Evolutionary conservation across 2,329 filamentous ascomycete species (phyloP).

Genomic region (Phaeosphaeria sp.): DNA sequence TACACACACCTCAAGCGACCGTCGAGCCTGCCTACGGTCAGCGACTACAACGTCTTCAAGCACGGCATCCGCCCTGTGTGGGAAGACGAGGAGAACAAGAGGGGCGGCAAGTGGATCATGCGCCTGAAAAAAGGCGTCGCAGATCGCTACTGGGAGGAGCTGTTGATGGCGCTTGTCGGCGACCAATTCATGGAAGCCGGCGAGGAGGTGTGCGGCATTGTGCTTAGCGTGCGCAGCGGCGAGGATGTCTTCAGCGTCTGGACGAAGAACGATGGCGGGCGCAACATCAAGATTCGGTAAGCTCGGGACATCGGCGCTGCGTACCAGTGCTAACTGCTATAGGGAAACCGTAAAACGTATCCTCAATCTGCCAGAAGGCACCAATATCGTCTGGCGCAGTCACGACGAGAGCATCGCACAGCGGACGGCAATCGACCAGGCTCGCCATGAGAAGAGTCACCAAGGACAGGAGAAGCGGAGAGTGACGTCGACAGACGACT

Average conservation of each 20-base stretch:
- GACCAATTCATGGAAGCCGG: conserved; percentile 92
- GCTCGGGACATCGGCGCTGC: conserved; percentile 28
- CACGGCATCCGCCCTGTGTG: conserved; percentile 95
- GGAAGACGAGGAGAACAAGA: conserved; percentile 97
- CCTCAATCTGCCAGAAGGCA: conserved; percentile 84
- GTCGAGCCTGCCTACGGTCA: conserved; percentile 85
- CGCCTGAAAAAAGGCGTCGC: conserved; percentile 96
- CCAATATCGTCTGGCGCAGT: conserved; percentile 92
- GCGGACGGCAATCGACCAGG: conserved; percentile 87
- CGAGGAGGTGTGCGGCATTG: conserved; percentile 93
- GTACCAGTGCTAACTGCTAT: conserved; percentile 23
- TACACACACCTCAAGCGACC: conserved; percentile 91
- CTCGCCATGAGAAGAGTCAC: conserved; percentile 79
- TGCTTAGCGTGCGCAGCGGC: conserved; percentile 91
- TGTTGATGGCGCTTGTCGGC: conserved; percentile 87
- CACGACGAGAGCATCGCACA: conserved; percentile 96
- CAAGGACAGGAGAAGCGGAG: conserved; percentile 53
- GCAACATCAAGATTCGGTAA: conserved; percentile 95
- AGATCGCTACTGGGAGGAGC: conserved; percentile 95
- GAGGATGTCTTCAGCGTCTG: conserved; percentile 98
- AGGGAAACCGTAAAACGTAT: conserved; percentile 95
- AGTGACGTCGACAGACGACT: conserved; percentile 47
- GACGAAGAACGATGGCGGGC: conserved; percentile 91
- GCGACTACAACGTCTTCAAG: conserved; percentile 98
- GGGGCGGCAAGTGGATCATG: conserved; percentile 97